Conservation (phyloP, 345 rosid species). For the Nephelium lappaceum region DNA sequence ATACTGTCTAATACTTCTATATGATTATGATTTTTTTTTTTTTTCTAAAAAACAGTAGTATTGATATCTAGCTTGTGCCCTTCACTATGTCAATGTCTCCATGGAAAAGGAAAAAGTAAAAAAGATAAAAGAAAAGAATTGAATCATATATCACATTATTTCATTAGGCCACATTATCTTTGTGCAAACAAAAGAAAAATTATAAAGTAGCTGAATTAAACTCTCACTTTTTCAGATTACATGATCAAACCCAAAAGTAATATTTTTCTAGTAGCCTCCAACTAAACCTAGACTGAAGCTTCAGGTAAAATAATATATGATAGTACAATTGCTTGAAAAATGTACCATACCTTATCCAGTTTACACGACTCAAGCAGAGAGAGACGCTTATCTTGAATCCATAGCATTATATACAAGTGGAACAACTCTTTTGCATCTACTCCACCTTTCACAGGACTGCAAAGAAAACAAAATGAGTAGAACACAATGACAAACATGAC, state of each 20-base stretch:
- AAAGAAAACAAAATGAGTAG: slow-evolving; percentile 17
- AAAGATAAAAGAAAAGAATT: neutral
- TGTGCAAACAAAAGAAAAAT: neutral
- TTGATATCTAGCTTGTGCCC: neutral
- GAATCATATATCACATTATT: neutral
- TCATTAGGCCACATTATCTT: neutral
- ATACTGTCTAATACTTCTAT: neutral
- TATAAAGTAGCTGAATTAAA: neutral
- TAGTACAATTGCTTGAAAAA: slow-evolving; percentile 2
- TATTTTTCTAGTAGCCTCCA: neutral
- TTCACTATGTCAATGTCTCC: neutral
- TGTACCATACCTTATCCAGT: slow-evolving; percentile 75
- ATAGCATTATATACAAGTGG: slow-evolving; percentile 87
- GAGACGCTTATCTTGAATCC: slow-evolving; percentile 96
- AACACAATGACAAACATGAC: slow-evolving; percentile 15
- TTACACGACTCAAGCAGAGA: slow-evolving; percentile 91
- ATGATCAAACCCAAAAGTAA: neutral
- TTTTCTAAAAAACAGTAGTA: no score
- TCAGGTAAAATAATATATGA: neutral
- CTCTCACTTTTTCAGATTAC: neutral
- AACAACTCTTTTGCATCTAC: slow-evolving; percentile 95
- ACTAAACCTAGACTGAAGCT: slow-evolving; percentile 5
- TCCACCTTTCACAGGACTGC: slow-evolving; percentile 92
- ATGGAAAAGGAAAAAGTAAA: neutral
- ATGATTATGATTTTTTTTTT: no score